Evolutionary conservation across 495 filamentous ascomycete genomes (phyloP).

Genomic region (Poronia punctata): DNA sequence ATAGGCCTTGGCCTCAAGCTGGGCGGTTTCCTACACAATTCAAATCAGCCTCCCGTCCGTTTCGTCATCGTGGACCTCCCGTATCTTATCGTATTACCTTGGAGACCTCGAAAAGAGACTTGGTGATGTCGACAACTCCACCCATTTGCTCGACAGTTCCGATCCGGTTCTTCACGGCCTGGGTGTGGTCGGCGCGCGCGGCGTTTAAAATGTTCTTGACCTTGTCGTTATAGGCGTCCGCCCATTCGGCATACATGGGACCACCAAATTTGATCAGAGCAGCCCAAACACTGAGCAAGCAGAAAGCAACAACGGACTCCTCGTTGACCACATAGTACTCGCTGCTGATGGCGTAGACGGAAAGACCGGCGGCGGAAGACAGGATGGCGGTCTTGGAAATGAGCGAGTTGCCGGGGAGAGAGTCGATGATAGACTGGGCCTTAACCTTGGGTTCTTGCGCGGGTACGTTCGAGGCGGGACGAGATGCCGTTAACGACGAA

Average conservation of each 20-base stretch:
- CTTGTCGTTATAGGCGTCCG: conserved; percentile 75
- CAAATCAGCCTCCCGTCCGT: conserved; percentile 4
- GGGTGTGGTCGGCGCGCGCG: conserved; percentile 87
- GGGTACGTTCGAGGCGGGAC: conserved; percentile 70
- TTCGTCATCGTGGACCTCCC: not conserved
- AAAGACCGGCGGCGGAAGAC: conserved; percentile 82
- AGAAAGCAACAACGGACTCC: conserved; percentile 87
- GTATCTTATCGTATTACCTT: conserved; percentile 45
- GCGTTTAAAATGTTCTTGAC: conserved; percentile 88
- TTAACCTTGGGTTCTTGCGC: conserved; percentile 81
- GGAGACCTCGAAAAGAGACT: conserved; percentile 93
- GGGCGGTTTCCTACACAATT: conserved; percentile 75
- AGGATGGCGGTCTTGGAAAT: conserved; percentile 94
- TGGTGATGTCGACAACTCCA: conserved; percentile 91
- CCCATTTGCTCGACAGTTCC: conserved; percentile 87
- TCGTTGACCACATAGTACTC: conserved; percentile 99
- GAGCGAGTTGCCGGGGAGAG: conserved; percentile 77
- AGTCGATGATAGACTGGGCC: conserved; percentile 89
- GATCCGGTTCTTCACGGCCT: conserved; percentile 89
- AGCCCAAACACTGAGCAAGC: conserved; percentile 80
- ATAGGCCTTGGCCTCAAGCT: conserved; percentile 89
- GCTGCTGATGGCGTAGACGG: conserved; percentile 94
- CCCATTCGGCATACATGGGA: conserved; percentile 88
- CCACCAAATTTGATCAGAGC: conserved; percentile 86
- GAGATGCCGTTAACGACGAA: conserved; percentile 53